A percentile compares a stretch with the other conserved stretches of the same genome.
phyloP scores from a whole-genome alignment of 257 asterid species.

The Rauvolfia tetraphylla region DNA sequence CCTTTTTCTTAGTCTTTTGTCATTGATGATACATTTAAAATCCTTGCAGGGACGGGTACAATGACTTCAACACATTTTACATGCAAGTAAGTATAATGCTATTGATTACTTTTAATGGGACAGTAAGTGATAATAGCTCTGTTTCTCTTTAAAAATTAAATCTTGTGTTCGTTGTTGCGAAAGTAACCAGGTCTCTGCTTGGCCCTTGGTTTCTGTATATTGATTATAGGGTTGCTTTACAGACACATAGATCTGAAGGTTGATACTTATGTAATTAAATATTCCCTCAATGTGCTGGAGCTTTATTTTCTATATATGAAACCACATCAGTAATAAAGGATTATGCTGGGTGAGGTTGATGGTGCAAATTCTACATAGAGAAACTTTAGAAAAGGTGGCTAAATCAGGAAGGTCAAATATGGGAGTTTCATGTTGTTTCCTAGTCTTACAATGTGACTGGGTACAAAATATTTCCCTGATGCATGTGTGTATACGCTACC shows the following conservation, averaged over 20 bases:
- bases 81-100: conserved; percentile 77
- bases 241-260: background rate
- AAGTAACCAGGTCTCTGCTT: background rate
- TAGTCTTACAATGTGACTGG: too few relatives aligned
- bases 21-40: conserved; percentile 31
- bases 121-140: background rate
- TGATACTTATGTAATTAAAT: background rate
- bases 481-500: background rate
- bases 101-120: conserved; percentile 22
- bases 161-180: conserved; percentile 20
- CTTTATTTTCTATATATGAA: background rate
- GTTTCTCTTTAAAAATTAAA: background rate
- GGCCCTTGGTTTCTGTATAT: background rate
- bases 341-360: background rate
- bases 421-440: background rate
- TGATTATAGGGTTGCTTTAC: background rate
- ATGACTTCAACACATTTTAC: conserved; percentile 98
- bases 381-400: background rate
- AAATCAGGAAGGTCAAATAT: background rate
- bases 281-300: background rate
- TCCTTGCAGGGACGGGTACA: conserved; percentile 97
- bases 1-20: background rate
- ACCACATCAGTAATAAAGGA: background rate
- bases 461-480: background rate
- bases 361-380: background rate